A percentile compares a stretch with the other conserved stretches of the same genome.
Evolutionary conservation across 2,329 filamentous ascomycete species (phyloP).

Genomic region (Proliferodiscus dingleyae): DNA sequence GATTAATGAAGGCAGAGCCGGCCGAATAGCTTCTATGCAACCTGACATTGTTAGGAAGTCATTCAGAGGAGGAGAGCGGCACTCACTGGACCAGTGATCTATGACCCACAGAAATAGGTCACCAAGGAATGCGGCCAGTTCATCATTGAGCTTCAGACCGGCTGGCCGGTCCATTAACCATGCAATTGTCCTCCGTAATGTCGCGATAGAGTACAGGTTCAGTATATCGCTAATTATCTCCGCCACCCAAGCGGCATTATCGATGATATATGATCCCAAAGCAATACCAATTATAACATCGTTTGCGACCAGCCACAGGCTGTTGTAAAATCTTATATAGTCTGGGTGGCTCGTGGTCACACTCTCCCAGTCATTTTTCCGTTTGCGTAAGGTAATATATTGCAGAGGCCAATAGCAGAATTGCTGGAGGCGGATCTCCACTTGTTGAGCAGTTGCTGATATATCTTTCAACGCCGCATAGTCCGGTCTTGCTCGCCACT

Average conservation of each 20-base stretch:
- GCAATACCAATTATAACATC: slow-evolving; percentile 98
- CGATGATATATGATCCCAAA: slow-evolving; percentile 92
- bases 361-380: slow-evolving; percentile 91
- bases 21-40: slow-evolving; percentile 72
- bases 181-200: slow-evolving; percentile 79
- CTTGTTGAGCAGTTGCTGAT: slow-evolving; percentile 92
- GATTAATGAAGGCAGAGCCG: slow-evolving; percentile 78
- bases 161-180: slow-evolving; percentile 97
- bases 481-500: slow-evolving; percentile 76
- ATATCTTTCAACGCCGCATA: slow-evolving; percentile 89
- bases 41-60: slow-evolving; percentile 37
- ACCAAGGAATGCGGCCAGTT: slow-evolving; percentile 88
- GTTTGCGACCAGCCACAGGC: slow-evolving; percentile 95
- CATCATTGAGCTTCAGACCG: slow-evolving; percentile 89
- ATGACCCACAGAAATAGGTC: slow-evolving; percentile 98
- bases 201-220: slow-evolving; percentile 79
- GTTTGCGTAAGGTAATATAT: slow-evolving; percentile 82
- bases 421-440: slow-evolving; percentile 94
- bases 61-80: neutral
- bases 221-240: slow-evolving; percentile 72
- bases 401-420: slow-evolving; percentile 99
- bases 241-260: slow-evolving; percentile 83
- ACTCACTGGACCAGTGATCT: slow-evolving; percentile 87
- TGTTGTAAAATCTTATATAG: slow-evolving; percentile 99
- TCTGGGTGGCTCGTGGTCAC: slow-evolving; percentile 93